Percentiles rank a stretch among this genome's conserved stretches.
Conservation (phyloP, 345 rosid genomes). For the Erucastrum elatum region DNA sequence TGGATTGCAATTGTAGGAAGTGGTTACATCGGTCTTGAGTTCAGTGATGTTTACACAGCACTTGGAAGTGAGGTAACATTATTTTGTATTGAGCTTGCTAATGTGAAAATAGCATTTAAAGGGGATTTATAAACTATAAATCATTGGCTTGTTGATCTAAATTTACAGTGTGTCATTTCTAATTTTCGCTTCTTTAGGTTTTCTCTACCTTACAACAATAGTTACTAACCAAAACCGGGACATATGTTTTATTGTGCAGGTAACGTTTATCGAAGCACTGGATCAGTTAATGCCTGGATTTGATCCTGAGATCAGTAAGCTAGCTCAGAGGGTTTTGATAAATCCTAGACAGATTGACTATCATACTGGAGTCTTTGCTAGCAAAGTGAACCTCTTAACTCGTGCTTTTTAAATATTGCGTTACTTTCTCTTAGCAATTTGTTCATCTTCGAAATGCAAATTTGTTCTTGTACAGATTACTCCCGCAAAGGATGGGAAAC, state of each 20-base stretch:
- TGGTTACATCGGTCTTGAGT: slow-evolving; percentile 99
- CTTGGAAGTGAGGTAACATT: slow-evolving; percentile 93
- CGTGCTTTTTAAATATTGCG: background rate
- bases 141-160: slow-evolving; percentile 9
- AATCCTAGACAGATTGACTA: slow-evolving; percentile 95
- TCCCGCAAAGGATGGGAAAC: slow-evolving; percentile 94
- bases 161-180: background rate
- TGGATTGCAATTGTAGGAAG: slow-evolving; percentile 99
- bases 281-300: slow-evolving; percentile 99
- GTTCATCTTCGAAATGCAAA: background rate
- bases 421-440: background rate
- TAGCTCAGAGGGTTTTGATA: slow-evolving; percentile 93
- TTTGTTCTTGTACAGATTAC: slow-evolving; percentile 57
- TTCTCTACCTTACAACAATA: background rate
- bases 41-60: slow-evolving; percentile 99
- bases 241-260: slow-evolving; percentile 48
- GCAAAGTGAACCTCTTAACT: slow-evolving; percentile 57
- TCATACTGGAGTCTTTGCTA: slow-evolving; percentile 93
- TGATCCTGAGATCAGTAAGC: slow-evolving; percentile 97
- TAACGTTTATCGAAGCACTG: slow-evolving; percentile 91
- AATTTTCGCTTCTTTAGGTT: background rate
- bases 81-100: background rate
- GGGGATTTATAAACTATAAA: background rate
- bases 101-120: background rate
- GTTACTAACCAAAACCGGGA: slow-evolving; percentile 19